Conservation (phyloP, 1,139 yeast genomes). For the Blastobotrys malaysiensis region DNA sequence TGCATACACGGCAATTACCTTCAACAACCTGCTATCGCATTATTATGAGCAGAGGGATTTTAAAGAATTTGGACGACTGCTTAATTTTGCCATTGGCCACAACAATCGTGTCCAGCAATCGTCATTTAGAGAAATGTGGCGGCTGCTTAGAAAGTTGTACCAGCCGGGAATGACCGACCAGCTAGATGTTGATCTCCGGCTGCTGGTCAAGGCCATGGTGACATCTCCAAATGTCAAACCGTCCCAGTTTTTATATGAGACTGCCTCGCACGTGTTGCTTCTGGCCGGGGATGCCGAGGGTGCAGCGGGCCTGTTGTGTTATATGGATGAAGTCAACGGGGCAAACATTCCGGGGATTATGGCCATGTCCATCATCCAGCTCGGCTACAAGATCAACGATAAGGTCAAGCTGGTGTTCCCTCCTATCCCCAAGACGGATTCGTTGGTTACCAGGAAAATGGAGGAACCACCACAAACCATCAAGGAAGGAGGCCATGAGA, state of each 20-base stretch:
- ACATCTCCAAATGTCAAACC: constrained; percentile 17
- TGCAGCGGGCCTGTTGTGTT: constrained; percentile 21
- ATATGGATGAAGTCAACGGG: constrained; percentile 20
- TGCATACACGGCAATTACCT: constrained; percentile 17
- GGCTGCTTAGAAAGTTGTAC: constrained; percentile 23
- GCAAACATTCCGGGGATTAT: constrained; percentile 18
- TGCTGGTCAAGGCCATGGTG: constrained; percentile 19
- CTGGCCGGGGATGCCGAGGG: constrained; percentile 20
- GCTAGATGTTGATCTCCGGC: constrained; percentile 9
- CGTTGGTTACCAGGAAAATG: not conserved
- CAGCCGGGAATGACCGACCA: constrained; percentile 10
- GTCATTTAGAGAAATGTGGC: constrained; percentile 18
- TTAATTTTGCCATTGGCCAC: not conserved
- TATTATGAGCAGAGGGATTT: constrained; percentile 18
- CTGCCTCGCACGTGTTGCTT: constrained; percentile 23
- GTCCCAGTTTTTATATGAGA: constrained; percentile 22
- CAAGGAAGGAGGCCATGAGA: not conserved
- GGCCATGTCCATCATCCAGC: constrained; percentile 17
- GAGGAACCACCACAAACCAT: not conserved
- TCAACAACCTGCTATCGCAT: constrained; percentile 21
- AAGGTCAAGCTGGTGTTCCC: not conserved
- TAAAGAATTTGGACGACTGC: not conserved
- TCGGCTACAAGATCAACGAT: constrained; percentile 16
- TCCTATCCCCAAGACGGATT: constrained; percentile 4
- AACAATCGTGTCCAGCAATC: constrained; percentile 3